Base-by-base conservation (phyloP, 768 basidiomycete genomes). In the Ramaria rubella region DNA sequence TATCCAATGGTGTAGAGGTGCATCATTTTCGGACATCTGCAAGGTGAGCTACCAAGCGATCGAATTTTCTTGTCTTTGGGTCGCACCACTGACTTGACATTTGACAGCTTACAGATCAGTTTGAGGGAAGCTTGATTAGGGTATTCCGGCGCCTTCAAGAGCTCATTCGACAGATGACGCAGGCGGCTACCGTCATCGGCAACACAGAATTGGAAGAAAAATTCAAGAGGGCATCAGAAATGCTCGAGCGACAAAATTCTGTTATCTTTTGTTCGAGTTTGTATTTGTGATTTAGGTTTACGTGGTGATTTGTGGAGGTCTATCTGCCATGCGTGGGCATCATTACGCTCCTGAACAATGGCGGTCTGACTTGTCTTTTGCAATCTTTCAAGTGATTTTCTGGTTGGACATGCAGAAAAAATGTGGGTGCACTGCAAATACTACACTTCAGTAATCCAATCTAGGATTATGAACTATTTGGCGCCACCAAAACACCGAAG, bases 1-100 rank as follows among this genome's bases (percentile, higher is more conserved):
- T 9, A 79, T 93, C 33, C 89, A 93, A 59, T 99, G 96, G 96
- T 98, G 95, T 73, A 84, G 91, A n/a, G 96, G 96, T 4, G 90
- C 94, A 15, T 91, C 90, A 26, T 99, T 99, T 72, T 77, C 88
- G 1, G 95, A 99, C 24, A 93, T 97, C 55, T 93, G 90, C 81
- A 96, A 96, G 82, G 94, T 90, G 42, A 29, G 78, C 63, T 7
- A 4, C 29, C 12, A 12, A 11, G 42, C 23, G 21, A 29, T 19
- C 21, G 1, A 34, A 24, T 36, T 24, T 4, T 14, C n/a, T 34
- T 23, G 43, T 17, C 19, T 21, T 5, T 24, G 45, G 43, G n/a
- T n/a, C n/a, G n/a, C n/a, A n/a, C n/a, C 21, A 34, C 9, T 23
- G 11, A 52, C 30, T 30, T 26, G 50, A 50, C 14, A 52, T 36